phyloP scores from a whole-genome alignment of 1,139 yeast genomes.

The Blastobotrys malaysiensis region DNA sequence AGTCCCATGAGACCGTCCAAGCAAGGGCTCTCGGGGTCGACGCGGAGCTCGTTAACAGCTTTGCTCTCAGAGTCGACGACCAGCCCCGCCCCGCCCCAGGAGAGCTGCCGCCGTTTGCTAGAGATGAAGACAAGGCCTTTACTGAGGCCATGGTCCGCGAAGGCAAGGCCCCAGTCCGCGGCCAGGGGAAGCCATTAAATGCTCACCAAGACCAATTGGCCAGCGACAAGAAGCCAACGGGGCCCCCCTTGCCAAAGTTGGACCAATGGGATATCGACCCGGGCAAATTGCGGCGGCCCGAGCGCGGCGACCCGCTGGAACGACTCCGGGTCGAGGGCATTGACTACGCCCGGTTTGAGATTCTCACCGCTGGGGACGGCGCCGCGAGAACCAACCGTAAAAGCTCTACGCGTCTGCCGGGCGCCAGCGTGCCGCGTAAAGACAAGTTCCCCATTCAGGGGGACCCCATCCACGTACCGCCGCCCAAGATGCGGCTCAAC shows the following conservation, averaged over 20 bases:
- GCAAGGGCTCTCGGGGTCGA: neutral
- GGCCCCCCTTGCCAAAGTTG: neutral
- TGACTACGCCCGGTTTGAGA: conserved; percentile 7
- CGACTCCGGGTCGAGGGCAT: neutral
- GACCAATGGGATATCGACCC: neutral
- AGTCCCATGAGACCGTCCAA: neutral
- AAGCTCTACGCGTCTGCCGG: conserved; percentile 3
- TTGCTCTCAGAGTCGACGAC: neutral
- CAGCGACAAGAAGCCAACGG: no score
- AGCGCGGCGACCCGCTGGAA: neutral
- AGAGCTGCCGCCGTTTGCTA: neutral
- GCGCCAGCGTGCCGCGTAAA: conserved; percentile 18
- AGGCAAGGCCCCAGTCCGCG: neutral
- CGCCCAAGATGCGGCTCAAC: conserved; percentile 7
- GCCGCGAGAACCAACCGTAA: conserved; percentile 4
- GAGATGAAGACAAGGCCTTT: neutral
- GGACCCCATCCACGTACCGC: conserved; percentile 12
- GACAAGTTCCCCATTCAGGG: conserved; percentile 22
- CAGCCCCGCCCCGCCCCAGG: neutral
- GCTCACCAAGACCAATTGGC: neutral
- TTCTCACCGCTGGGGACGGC: conserved; percentile 10
- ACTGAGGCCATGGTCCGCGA: neutral
- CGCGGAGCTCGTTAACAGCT: neutral
- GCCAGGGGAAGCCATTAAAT: neutral
- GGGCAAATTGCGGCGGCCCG: neutral